These are phyloP conservation scores for Grigorovia humatica DNA, from an alignment of 805 yeast genomes.

Conservation along the genomic window DNA sequence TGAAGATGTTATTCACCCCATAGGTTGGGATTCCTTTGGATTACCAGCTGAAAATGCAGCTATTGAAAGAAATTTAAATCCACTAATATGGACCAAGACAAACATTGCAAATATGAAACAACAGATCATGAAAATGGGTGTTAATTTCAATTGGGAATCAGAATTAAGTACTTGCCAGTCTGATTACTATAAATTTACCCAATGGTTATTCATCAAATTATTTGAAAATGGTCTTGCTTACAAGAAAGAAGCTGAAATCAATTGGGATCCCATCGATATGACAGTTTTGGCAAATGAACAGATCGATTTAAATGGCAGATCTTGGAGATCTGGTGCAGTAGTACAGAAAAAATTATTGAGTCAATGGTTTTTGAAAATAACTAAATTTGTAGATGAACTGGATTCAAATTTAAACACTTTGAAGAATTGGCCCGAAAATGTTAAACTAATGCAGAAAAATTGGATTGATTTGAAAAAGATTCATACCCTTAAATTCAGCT, in stretches of 20 bases:
- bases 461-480: constrained; percentile 67
- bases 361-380: constrained; percentile 92
- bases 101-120: constrained; percentile 81
- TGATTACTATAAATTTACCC: constrained; percentile 89
- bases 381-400: constrained; percentile 64
- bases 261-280: constrained; percentile 95
- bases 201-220: constrained; percentile 65
- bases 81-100: constrained; percentile 69
- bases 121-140: constrained; percentile 69
- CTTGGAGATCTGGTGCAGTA: constrained; percentile 95
- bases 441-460: constrained; percentile 78
- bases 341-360: constrained; percentile 74
- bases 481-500: background rate
- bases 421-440: constrained; percentile 78
- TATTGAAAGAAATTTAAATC: constrained; percentile 68
- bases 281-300: constrained; percentile 96
- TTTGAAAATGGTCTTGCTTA: constrained; percentile 76
- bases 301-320: constrained; percentile 79
- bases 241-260: constrained; percentile 75
- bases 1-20: constrained; percentile 75
- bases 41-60: constrained; percentile 98
- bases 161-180: constrained; percentile 81
- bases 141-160: constrained; percentile 88
- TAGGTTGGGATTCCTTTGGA: constrained; percentile 99
- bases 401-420: constrained; percentile 53